Conservation (phyloP, 768 basidiomycete species). For the Hemileccinum impolitum region DNA sequence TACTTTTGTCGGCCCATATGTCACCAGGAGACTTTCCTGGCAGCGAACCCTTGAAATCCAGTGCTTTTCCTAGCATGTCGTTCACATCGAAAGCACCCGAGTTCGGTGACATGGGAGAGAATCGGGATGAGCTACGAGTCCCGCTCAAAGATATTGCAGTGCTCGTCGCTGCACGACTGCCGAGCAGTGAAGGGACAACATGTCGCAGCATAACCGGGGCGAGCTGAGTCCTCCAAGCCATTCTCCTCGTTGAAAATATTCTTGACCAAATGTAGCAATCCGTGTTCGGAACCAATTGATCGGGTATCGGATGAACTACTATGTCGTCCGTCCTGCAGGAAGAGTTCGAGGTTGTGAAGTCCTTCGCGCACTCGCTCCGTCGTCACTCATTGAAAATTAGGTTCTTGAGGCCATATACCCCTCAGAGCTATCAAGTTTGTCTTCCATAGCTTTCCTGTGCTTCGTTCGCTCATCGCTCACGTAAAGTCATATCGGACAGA, state of each 20-base stretch:
- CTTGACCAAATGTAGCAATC: conserved; percentile 13
- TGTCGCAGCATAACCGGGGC: conserved; percentile 12
- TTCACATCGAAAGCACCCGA: conserved; percentile 5
- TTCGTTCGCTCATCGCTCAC: conserved; percentile 45
- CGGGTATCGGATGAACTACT: conserved; percentile 23
- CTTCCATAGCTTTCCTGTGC: conserved; percentile 29
- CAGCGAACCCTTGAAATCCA: conserved; percentile 12
- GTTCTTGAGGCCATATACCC: conserved; percentile 97
- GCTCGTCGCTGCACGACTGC: background rate
- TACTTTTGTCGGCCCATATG: conserved; percentile 31
- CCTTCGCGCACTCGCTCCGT: conserved; percentile 3
- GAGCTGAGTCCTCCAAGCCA: conserved; percentile 22
- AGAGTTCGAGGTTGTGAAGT: conserved; percentile 76
- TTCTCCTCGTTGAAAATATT: conserved; percentile 10
- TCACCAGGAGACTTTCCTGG: conserved; percentile 33
- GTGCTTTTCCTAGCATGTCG: conserved; percentile 13
- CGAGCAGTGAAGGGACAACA: background rate
- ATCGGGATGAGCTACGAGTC: conserved; percentile 9
- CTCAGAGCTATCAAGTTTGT: conserved; percentile 88
- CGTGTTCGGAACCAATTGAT: conserved; percentile 18
- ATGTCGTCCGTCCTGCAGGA: conserved; percentile 73
- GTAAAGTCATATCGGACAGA: conserved; percentile 79
- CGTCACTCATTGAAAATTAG: conserved; percentile 37
- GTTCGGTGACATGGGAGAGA: conserved; percentile 5
- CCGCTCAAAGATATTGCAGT: background rate